Conservation (phyloP, 176 grass and related monocot genomes). For the Avena atlantica region DNA sequence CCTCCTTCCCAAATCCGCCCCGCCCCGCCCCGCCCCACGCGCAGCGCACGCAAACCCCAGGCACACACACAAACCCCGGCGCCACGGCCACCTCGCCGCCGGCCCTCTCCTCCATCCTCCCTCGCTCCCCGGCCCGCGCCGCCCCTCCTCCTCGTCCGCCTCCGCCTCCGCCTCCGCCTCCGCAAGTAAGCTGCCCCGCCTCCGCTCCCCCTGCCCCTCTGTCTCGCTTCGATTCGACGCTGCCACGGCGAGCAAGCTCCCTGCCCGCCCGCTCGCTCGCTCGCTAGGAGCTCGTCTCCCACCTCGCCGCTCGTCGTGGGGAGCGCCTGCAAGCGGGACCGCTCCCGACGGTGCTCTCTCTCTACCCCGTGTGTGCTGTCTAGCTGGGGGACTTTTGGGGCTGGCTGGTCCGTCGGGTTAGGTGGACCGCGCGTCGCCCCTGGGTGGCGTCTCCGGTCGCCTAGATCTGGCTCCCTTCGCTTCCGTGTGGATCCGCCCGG, state of each 20-base stretch:
- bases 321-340: not conserved
- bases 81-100: not conserved
- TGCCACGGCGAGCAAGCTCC: not conserved
- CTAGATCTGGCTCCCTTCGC: slow-evolving; percentile 27
- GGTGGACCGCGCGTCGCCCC: not conserved
- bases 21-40: not conserved
- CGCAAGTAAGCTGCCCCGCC: not conserved
- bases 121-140: not conserved
- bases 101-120: not conserved
- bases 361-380: not conserved
- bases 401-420: not conserved
- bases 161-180: not conserved
- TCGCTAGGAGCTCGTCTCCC: not conserved
- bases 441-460: not conserved
- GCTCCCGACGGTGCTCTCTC: not conserved
- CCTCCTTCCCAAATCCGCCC: not conserved
- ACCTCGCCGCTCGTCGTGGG: not conserved
- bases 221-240: slow-evolving; percentile 16
- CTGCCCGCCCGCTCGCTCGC: not conserved
- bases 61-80: slow-evolving; percentile 1
- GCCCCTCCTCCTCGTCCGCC: not conserved
- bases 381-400: not conserved
- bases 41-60: not conserved
- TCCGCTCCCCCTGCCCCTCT: not conserved
- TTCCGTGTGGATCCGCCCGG: not conserved